A percentile compares a stretch with the other conserved stretches of the same genome.
These are phyloP conservation scores for Aristolochia fimbriata DNA, from an alignment of 164 flowering plant genomes.

Conservation along the genomic window DNA sequence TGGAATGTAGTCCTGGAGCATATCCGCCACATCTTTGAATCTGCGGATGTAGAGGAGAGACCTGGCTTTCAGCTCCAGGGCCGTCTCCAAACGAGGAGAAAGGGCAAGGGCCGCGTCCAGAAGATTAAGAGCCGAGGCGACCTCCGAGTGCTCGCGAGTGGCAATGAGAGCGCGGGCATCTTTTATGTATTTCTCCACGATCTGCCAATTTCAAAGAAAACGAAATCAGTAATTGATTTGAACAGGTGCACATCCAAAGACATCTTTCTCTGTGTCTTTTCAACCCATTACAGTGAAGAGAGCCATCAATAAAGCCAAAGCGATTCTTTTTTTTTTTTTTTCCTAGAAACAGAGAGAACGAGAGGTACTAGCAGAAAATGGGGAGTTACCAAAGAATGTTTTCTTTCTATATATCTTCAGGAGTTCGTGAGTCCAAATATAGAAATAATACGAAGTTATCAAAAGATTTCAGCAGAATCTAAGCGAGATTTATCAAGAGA, in stretches of 20 bases:
- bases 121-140: conserved; percentile 56
- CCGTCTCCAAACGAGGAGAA: conserved; percentile 64
- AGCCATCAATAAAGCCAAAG: not conserved
- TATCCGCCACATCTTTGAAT: conserved; percentile 80
- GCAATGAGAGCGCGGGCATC: conserved; percentile 63
- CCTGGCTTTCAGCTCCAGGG: conserved; percentile 85
- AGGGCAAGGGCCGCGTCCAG: conserved; percentile 70
- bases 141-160: conserved; percentile 51
- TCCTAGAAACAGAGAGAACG: not conserved
- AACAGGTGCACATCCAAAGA: no score
- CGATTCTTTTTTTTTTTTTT: not conserved
- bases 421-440: not conserved
- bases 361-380: not conserved
- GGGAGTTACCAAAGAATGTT: not conserved
- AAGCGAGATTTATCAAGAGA: not conserved
- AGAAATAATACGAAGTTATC: not conserved
- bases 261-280: not conserved
- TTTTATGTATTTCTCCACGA: conserved; percentile 65
- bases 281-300: not conserved
- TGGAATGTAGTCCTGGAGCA: conserved; percentile 94
- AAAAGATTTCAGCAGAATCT: not conserved
- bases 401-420: not conserved
- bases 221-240: not conserved
- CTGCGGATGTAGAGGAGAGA: conserved; percentile 68
- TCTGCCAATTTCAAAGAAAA: conserved; percentile 23